Evolutionary conservation across 345 rosid genomes (phyloP), one percentile per base, ranked within the genome.

Genomic region (Citrus hindsii): DNA sequence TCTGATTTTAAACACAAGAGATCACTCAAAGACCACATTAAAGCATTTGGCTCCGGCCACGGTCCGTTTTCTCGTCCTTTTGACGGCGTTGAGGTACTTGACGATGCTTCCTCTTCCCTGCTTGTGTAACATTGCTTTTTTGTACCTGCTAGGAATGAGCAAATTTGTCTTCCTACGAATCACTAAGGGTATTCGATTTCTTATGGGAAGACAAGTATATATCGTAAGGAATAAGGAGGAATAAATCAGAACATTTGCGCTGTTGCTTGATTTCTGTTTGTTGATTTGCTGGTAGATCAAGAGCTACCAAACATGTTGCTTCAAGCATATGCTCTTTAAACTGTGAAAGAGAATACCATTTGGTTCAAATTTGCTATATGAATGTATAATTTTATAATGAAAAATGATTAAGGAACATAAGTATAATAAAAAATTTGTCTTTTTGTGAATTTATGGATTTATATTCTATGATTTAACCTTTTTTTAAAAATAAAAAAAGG

Each of bases 1-100:
- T 93, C 98, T 3, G 97, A 94, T 73, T 92, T 94, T 84, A 94
- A 92, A 88, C 98, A 92, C 78, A 92, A 94, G 84, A 87, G 98
- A 51, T 94, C 98, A 3, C 98, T 94, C 72, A 94, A 89, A 78
- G 97, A 94, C 77, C 97, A 92, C 69, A 81, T 89, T 64, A 94
- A 86, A 53, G 92, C 97, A 1, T 93, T 94, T 67, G 95, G 98
- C 22, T 69, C 86, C 2, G 90, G 89, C 35, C 97, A 94, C 61
- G 90, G 85, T 56, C 89, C 98, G 70, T 89, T 88, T 51, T 82
- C 87, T 14, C 78, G 88, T 40, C 46, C 86, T 1, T 82, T 82
- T n/a, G 86, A 83, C 70, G 82, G 74, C 21, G 61, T 67, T 65
- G 85, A 82, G 40, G 73, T 75, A n/a, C 72, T 67, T 13, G 78